Conservation (phyloP, 78 protist species). For the Creolimax fragrantissima region DNA sequence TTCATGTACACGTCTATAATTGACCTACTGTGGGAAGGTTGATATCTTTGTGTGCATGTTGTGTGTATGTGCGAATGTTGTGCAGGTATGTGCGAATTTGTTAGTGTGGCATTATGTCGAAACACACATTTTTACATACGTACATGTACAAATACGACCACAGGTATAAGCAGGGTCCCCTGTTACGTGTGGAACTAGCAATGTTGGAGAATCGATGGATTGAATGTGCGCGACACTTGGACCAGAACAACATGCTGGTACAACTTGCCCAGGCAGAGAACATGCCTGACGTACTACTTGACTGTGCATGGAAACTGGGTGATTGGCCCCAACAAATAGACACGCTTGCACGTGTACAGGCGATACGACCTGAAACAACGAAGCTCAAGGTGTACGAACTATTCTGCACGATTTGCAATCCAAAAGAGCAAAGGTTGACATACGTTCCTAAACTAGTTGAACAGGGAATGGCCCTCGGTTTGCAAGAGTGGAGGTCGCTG, state of each 20-base stretch:
- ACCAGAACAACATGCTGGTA: not conserved
- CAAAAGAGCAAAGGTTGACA: not conserved
- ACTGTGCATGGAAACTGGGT: conserved; percentile 60
- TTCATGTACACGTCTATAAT: too few relatives aligned
- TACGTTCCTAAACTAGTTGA: not conserved
- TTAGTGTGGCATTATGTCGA: not conserved
- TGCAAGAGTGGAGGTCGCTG: not conserved
- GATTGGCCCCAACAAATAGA: conserved; percentile 26
- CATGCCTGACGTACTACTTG: conserved; percentile 22
- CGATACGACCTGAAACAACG: conserved; percentile 29
- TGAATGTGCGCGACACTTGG: not conserved
- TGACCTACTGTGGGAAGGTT: too few relatives aligned
- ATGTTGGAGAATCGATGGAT: not conserved
- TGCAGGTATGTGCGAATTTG: not conserved
- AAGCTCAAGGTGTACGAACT: conserved; percentile 39
- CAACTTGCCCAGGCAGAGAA: not conserved
- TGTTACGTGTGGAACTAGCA: not conserved
- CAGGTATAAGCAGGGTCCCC: not conserved
- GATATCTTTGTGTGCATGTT: not conserved
- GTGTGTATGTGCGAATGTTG: not conserved
- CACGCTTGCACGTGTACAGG: not conserved
- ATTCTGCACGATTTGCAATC: conserved; percentile 17
- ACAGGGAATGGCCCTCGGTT: not conserved
- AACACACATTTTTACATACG: not conserved
- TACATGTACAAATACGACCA: not conserved